Base-by-base conservation (phyloP, 2,329 filamentous ascomycete species). In the Fusarium haematococcum region DNA sequence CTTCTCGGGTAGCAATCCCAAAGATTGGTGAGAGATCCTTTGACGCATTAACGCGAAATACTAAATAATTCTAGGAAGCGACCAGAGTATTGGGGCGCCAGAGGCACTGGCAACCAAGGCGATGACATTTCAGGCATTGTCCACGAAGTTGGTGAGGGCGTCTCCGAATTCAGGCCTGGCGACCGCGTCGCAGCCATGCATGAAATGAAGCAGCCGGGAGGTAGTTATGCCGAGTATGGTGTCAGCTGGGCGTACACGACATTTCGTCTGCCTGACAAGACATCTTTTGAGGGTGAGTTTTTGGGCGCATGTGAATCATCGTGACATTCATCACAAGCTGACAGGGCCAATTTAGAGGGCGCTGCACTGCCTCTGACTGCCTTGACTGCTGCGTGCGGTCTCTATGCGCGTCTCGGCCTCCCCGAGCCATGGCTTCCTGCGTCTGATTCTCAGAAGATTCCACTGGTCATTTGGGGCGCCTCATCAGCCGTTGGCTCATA, bases 141-240 rank as follows among this genome's bases (percentile, higher is more conserved):
- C 1, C 13, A 58, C 2, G 30, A 71, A 11, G 58, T 75, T 11
- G 71, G 71, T 0, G 64, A 69, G 7, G 61, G 68, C 7, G 68
- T 74, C 0, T 63, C 35, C 8, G 68, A 75, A 45, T 74, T 75
- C 39, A 72, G 32, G 32, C 54, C 59, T 0, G 71, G 71, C 32
- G 71, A 75, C 25, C 68, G 69, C 1, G 71, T 74, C 7, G 71
- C 71, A 7, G 71, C 71, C 0, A 72, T 75, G 62, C 71, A 74
- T 13, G 68, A 75, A 57, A 68, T 68, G 20, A 73, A 75, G 35
- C 62, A 62, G 2, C 45, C 61, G 27, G 65, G 45, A 0, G 71
- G 71, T 0, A 74, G 71, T 30, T 74, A 74, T 7, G 71, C 71
- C 14, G 71, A 74, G 58, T 74, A 73, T 13, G 68, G 59, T 1